Base-by-base conservation (phyloP, 2,329 filamentous ascomycete genomes). In the Aspergillus pseudoterreus region DNA sequence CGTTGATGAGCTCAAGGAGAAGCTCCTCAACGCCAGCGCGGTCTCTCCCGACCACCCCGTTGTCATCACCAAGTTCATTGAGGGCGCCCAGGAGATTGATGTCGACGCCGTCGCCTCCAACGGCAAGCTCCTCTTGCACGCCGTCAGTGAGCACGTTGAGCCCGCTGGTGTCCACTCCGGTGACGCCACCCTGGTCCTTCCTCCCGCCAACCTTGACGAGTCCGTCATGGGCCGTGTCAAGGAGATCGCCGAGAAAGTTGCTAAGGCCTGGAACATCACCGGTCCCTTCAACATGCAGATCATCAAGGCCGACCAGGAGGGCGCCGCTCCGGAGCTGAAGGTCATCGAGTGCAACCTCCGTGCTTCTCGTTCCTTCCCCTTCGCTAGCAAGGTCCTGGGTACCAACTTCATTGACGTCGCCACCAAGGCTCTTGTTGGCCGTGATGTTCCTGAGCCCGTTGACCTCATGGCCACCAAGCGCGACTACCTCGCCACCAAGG, bases 231-330 rank as follows among this genome's bases (percentile, higher is more conserved):
- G 82, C 59, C 90, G 94, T 55, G 83, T 96, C 67, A 97, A 96
- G 84, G 90, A 90, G 62, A 97, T 99, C 63, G 92, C 94, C 14
- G 75, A 92, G 73, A 97, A 96, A 82, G 92, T 99, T 47, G 94
- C 94, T 60, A 88, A 94, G 75, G 94, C 94, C 44, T 96, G 92
- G 90, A 91, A 82, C 67, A 97, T 97, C 72, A 97, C 91, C 17
- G 94, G 94, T 50, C 94, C 94, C 53, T 99, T 97, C 84, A 99
- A 99, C 82, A 97, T 99, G 92, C 94, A 99, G 71, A 95, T 99
- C 75, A 97, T 99, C 82, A 95, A 95, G 78, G 90, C 88, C 33
- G 81, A 89, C 11, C 79, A 87, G 30, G 85, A 89, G 53, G 88
- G 88, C 52, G 86, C 86, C 50, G 82, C 87, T 66, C 83, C 88